These are phyloP conservation scores for Hericium rajendrae DNA, from an alignment of 768 basidiomycete genomes.

Conservation along the genomic window DNA sequence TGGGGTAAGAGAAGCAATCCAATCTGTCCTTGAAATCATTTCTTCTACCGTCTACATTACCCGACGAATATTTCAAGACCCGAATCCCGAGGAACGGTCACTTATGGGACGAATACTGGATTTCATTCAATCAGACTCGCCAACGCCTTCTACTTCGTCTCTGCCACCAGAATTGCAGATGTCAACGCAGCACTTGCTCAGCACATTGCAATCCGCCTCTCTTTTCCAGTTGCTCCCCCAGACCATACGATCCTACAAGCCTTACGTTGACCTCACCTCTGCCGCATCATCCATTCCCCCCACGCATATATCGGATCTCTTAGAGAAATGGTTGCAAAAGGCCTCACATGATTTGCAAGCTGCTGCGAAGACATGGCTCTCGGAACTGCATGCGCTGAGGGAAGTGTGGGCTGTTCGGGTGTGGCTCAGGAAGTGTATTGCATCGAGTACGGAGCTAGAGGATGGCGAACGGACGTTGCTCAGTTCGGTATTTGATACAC, in stretches of 20 bases:
- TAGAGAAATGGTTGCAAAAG: constrained; percentile 57
- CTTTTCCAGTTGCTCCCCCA: constrained; percentile 72
- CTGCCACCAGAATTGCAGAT: constrained; percentile 48
- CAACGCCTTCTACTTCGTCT: constrained; percentile 7
- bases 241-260: constrained; percentile 68
- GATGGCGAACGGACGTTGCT: constrained; percentile 37
- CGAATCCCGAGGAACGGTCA: constrained; percentile 24
- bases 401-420: constrained; percentile 67
- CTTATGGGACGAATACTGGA: constrained; percentile 49
- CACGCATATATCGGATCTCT: constrained; percentile 32
- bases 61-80: constrained; percentile 45
- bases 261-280: constrained; percentile 69
- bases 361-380: constrained; percentile 47
- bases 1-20: constrained; percentile 45
- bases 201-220: constrained; percentile 70
- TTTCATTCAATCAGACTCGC: constrained; percentile 47
- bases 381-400: constrained; percentile 44
- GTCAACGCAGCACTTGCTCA: constrained; percentile 58
- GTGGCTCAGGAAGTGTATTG: constrained; percentile 39
- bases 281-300: constrained; percentile 42
- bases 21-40: constrained; percentile 43
- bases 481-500: constrained; percentile 37
- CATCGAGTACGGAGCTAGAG: constrained; percentile 32
- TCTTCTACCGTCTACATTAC: constrained; percentile 48
- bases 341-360: constrained; percentile 36